Conservation (phyloP, 2,329 filamentous ascomycete species). For the Exophiala lecanii-corni region DNA sequence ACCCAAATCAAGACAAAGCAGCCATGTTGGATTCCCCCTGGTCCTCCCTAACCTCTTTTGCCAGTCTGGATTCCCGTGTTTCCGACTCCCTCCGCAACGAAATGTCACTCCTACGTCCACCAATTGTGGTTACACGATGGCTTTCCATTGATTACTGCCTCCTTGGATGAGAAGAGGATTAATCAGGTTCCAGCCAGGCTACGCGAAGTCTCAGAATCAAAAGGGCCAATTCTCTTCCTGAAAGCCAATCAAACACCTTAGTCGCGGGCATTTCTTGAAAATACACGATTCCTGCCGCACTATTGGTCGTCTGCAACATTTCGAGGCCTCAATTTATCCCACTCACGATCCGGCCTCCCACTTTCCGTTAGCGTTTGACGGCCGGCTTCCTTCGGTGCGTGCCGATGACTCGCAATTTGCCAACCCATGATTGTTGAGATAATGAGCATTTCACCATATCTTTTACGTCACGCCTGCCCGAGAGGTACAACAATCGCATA, state of each 20-base stretch:
- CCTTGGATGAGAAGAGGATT: slow-evolving; percentile 11
- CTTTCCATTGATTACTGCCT: slow-evolving; percentile 4
- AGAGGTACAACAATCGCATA: slow-evolving; percentile 1
- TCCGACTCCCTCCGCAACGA: slow-evolving; percentile 2
- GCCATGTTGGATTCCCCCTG: no score
- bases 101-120: slow-evolving; percentile 3
- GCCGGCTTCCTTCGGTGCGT: slow-evolving; percentile 16
- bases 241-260: slow-evolving; percentile 13
- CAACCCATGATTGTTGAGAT: slow-evolving; percentile 8
- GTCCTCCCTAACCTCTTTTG: slow-evolving; percentile 11
- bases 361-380: slow-evolving; percentile 4
- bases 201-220: slow-evolving; percentile 5
- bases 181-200: neutral
- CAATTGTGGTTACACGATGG: slow-evolving; percentile 11
- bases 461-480: slow-evolving; percentile 21
- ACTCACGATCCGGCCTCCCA: slow-evolving; percentile 9
- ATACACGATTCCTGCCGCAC: slow-evolving; percentile 3
- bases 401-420: slow-evolving; percentile 10
- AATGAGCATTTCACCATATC: slow-evolving; percentile 13
- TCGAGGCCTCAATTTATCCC: slow-evolving; percentile 2
- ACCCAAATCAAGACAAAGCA: no score
- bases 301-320: slow-evolving; percentile 13
- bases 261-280: slow-evolving; percentile 12
- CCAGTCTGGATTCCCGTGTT: slow-evolving; percentile 4
- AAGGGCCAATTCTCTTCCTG: slow-evolving; percentile 8